Base-by-base conservation (phyloP, 1,284 basidiomycete species). In the Baeospora myosura region DNA sequence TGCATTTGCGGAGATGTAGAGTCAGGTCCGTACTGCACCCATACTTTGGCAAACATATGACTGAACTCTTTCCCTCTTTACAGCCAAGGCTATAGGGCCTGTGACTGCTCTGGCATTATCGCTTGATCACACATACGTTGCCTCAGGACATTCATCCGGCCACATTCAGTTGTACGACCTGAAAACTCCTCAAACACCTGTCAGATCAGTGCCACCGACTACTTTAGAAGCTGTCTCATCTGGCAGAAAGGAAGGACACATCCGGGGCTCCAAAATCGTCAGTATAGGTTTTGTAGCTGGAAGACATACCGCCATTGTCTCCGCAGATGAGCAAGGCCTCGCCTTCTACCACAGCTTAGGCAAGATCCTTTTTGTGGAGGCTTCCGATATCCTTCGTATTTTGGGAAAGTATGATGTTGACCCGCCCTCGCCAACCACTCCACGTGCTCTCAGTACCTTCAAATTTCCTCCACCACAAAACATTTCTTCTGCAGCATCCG, bases 271-370 rank as follows among this genome's bases (percentile, higher is more conserved):
- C 2, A 74, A 79, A n/a, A 93, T 99, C 38, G 69, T 88, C 44
- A 87, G 77, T 52, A 68, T 99, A 33, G 85, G 81, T 8, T 99
- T 98, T 55, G 79, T 98, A n/a, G 92, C 91, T 5, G 81, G 83
- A 12, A 75, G 95, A 28, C 95, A 97, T 57, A 98, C 96, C 1
- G 93, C 92, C 2, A 78, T 98, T 39, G 81, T 98, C 26, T 88
- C 86, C 7, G 89, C 91, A 1, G 96, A 98, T 59, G 88, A 94
- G 46, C 69, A 78, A 47, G 96, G 96, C 0, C 72, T 98, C 3
- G 88, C 91, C 0, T 98, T 99, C 64, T 98, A 92, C 61, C 95
- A 98, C 62, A 90, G 87, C 41, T 69, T 99, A 2, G 94, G 96
- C 14, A 94, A 91, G 56, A 86, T 98, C 5, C 72, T 98, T 14